Evolutionary conservation across 2,329 filamentous ascomycete species (phyloP), one percentile per base, ranked within the genome.

Genomic region (Reticulascus tulasneorum): DNA sequence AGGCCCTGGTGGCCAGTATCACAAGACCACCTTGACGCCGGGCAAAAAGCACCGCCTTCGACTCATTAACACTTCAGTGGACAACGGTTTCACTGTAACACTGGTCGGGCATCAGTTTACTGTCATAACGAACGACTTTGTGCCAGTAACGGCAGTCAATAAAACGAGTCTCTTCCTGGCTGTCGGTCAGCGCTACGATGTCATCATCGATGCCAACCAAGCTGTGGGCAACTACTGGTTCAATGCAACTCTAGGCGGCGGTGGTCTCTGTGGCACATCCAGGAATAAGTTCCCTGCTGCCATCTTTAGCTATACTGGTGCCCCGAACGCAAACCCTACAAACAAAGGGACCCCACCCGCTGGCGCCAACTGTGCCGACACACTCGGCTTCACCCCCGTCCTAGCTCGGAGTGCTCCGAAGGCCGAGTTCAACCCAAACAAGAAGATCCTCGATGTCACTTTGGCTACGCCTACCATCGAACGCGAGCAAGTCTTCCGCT

Each of bases 91-190:
- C 40, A 70, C 62, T 1, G 62, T 77, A 25, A 69, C 73, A 25
- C 64, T 76, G 23, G 70, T 68, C 36, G 62, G 63, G 19, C 75
- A 79, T 50, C 58, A 57, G 9, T 56, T 79, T 41, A 71, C 64
- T 1, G 67, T 79, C 23, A 69, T 79, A 33, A 60, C 67, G 9
- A 65, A 62, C 28, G 76, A 79, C 49, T 69, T 75, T 24, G 71
- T 78, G 3, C 66, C 71, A 2, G 58, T 77, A 26, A 53, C 65
- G 40, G 68, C 77, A 1, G 73, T 73, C 48, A 59, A 57, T 4
- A 69, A 67, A 1, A 55, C 65, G 6, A 57, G 63, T 16, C 57
- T 79, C 28, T 70, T 64, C 29, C 56, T 80, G n/a, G 71, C 63
- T 26, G 62, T 75, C 42, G 66, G 56, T 25, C 64, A 56, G 51